Base-by-base conservation (phyloP, 108 stramenopile genomes). In the Discostella pseudostelligera region DNA sequence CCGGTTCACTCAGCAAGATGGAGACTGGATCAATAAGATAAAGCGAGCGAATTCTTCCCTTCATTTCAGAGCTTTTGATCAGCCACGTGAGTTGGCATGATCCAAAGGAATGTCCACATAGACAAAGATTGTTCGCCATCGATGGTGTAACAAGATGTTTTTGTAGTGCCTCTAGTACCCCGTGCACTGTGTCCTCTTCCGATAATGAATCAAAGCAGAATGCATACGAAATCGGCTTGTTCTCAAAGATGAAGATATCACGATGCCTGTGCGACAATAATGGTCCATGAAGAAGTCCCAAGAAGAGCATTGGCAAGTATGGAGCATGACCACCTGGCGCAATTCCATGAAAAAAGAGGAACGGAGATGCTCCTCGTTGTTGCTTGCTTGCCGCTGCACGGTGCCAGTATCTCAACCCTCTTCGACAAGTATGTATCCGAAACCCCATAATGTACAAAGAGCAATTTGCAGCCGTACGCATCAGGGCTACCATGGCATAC, bases 281-380 rank as follows among this genome's bases (percentile, higher is more conserved):
- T 40, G 73, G 66, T 11, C 63, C 67, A 39, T 49, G 45, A 26
- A 50, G 42, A 6, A 83, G 16, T 25, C 72, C 74, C n/a, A 74
- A 67, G 7, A 89, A 47, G 19, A 85, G 39, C 78, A 93, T 78
- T 2, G 90, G 92, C 3, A 90, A 28, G 61, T 96, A 94, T 8
- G 79, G 59, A 21, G 73, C 67, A 19, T 79, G 47, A 37, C 95
- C 92, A 56, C 85, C 81, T 24, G 90, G 90, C 8, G 87, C 87
- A 46, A 96, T 93, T 8, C 95, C 95, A 79, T 96, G 95, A 59
- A 89, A 87, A 69, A 93, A 93, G 5, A 96, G 54, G 19, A 89
- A 70, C 3, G 95, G 90, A 13, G 69, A 32, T 19, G n/a, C 19
- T 43, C 21, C 14, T 25, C 58, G 11, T 50, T 62, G 39, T 21